Conservation (phyloP, 371 early-diverging fungal genomes). For the Rhizopus sp. region DNA sequence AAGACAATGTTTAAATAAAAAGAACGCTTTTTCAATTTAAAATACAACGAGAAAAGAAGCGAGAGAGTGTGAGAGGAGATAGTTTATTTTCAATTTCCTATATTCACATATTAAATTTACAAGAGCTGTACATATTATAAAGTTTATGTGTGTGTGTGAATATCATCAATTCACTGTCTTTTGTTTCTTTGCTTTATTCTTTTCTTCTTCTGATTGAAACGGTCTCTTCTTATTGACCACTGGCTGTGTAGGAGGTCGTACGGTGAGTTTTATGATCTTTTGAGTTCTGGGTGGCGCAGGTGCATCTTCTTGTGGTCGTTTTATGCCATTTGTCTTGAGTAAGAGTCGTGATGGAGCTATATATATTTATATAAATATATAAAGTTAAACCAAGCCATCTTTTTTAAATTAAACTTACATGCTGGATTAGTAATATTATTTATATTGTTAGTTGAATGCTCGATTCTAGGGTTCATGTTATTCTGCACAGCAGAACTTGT, state of each 20-base stretch:
- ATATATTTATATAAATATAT: background rate
- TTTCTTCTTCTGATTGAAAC: background rate
- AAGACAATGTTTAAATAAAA: too few relatives aligned
- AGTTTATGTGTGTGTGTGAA: too few relatives aligned
- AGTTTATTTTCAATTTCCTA: too few relatives aligned
- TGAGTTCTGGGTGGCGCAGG: conserved; percentile 4
- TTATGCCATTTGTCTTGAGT: background rate
- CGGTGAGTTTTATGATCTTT: conserved; percentile 29
- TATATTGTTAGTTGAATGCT: background rate
- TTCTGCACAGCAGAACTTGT: background rate
- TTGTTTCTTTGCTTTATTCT: background rate
- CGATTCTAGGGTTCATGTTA: background rate
- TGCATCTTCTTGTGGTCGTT: conserved; percentile 1
- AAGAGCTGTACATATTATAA: too few relatives aligned
- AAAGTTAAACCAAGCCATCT: background rate
- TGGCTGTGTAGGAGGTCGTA: conserved; percentile 23
- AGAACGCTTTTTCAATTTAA: too few relatives aligned
- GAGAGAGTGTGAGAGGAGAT: too few relatives aligned
- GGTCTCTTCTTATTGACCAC: background rate
- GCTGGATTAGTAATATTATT: too few relatives aligned
- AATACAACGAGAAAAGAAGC: too few relatives aligned
- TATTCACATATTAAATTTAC: too few relatives aligned
- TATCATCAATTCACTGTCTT: too few relatives aligned
- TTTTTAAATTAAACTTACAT: too few relatives aligned
- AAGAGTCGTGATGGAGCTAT: background rate